These are phyloP conservation scores for Ceratobasidium sp. DNA, from an alignment of 1,284 basidiomycete species.

Conservation along the genomic window DNA sequence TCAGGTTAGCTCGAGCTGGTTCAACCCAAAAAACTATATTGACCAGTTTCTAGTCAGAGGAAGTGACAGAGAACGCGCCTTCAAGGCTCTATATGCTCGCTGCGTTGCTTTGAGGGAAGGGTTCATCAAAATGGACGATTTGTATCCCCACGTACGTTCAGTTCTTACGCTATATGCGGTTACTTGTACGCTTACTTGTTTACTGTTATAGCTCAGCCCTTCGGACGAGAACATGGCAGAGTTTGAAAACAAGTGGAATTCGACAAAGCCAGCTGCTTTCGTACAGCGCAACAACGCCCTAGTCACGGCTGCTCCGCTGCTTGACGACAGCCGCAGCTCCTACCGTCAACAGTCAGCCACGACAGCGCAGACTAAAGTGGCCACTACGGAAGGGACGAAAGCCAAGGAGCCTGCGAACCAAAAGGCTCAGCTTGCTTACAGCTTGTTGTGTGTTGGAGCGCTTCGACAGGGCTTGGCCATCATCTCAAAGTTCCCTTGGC, in stretches of 20 bases:
- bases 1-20: slow-evolving; percentile 62
- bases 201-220: slow-evolving; percentile 71
- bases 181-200: slow-evolving; percentile 44
- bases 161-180: neutral
- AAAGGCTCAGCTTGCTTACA: slow-evolving; percentile 78
- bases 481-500: slow-evolving; percentile 84
- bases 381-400: slow-evolving; percentile 55
- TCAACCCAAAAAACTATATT: slow-evolving; percentile 37
- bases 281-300: slow-evolving; percentile 67
- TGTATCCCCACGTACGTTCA: slow-evolving; percentile 79
- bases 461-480: slow-evolving; percentile 79
- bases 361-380: slow-evolving; percentile 52
- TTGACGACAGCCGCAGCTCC: slow-evolving; percentile 60
- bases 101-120: slow-evolving; percentile 90
- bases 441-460: slow-evolving; percentile 87
- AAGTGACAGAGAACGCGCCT: slow-evolving; percentile 65
- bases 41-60: slow-evolving; percentile 55
- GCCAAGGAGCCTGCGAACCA: slow-evolving; percentile 74
- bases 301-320: slow-evolving; percentile 88
- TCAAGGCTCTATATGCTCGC: slow-evolving; percentile 81
- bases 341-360: slow-evolving; percentile 42
- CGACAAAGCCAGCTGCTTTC: slow-evolving; percentile 66
- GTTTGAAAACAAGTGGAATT: slow-evolving; percentile 70
- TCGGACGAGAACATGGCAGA: slow-evolving; percentile 76
- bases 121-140: slow-evolving; percentile 82